Conservation (phyloP, 73 alveolate genomes). For the Tetrahymena thermophila region DNA sequence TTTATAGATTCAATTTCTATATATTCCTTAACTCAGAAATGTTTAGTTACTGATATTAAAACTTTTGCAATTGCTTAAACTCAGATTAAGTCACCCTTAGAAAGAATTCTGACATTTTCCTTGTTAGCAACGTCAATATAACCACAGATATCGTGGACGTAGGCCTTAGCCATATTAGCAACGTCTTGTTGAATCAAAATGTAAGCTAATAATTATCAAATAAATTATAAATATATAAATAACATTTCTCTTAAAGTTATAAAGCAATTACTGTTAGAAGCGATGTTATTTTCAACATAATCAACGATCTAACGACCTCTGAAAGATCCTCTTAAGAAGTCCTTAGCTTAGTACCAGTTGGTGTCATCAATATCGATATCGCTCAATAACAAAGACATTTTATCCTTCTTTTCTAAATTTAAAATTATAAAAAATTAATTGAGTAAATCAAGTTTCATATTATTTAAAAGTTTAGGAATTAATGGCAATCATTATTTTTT, state of each 20-base stretch:
- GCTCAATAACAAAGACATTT: constrained; percentile 17
- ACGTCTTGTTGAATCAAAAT: constrained; percentile 38
- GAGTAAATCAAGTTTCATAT: not conserved
- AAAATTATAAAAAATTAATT: not conserved
- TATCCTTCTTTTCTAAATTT: constrained; percentile 14
- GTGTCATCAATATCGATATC: constrained; percentile 40
- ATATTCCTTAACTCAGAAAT: not conserved
- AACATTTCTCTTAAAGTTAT: not conserved
- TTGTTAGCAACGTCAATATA: constrained; percentile 30
- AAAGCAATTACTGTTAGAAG: constrained; percentile 21
- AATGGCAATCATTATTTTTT: not conserved
- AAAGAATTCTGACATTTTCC: constrained; percentile 25
- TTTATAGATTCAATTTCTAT: not conserved
- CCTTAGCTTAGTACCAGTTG: constrained; percentile 39
- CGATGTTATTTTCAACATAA: constrained; percentile 23
- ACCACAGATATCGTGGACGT: constrained; percentile 39
- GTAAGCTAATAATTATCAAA: constrained; percentile 3
- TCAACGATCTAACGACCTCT: constrained; percentile 40
- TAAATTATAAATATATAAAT: not conserved
- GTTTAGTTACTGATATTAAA: not conserved
- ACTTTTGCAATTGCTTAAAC: not conserved
- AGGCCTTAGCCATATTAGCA: constrained; percentile 44
- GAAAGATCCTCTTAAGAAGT: constrained; percentile 23
- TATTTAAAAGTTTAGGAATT: not conserved
- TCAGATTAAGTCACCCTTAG: constrained; percentile 32